These are phyloP conservation scores for Cladophialophora carrionii DNA, from an alignment of 2,329 filamentous ascomycete genomes.

Conservation along the genomic window DNA sequence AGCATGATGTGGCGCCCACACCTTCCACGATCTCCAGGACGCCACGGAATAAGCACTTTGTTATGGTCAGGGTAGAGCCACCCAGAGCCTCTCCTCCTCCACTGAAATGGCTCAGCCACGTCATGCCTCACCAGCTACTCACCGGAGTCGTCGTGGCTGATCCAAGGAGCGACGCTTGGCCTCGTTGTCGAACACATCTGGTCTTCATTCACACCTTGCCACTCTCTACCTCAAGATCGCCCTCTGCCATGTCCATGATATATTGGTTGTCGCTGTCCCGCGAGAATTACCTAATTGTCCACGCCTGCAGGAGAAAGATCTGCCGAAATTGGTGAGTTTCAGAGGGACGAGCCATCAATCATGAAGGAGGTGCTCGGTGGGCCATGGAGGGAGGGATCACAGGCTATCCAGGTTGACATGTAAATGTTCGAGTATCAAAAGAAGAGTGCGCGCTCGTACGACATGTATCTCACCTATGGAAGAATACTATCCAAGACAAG, in stretches of 20 bases:
- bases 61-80: too few species aligned
- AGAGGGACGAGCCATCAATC: neutral
- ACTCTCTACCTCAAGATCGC: neutral
- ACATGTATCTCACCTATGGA: neutral
- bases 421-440: neutral
- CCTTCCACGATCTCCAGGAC: too few species aligned
- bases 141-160: too few species aligned
- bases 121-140: neutral
- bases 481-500: neutral
- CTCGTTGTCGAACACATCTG: neutral
- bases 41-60: too few species aligned
- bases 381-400: neutral
- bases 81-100: too few species aligned
- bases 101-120: neutral
- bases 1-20: too few species aligned
- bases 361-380: constrained; percentile 4
- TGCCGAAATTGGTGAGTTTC: constrained; percentile 5
- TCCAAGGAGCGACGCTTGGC: neutral
- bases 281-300: constrained; percentile 10
- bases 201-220: neutral
- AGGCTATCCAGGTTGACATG: neutral
- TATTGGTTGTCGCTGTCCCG: neutral
- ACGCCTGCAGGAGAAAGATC: neutral
- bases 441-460: neutral
- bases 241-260: neutral